Percentiles rank a stretch among this genome's conserved stretches.
Evolutionary conservation across 2,329 filamentous ascomycete species (phyloP).

Genomic region (Talaromyces funiculosus): DNA sequence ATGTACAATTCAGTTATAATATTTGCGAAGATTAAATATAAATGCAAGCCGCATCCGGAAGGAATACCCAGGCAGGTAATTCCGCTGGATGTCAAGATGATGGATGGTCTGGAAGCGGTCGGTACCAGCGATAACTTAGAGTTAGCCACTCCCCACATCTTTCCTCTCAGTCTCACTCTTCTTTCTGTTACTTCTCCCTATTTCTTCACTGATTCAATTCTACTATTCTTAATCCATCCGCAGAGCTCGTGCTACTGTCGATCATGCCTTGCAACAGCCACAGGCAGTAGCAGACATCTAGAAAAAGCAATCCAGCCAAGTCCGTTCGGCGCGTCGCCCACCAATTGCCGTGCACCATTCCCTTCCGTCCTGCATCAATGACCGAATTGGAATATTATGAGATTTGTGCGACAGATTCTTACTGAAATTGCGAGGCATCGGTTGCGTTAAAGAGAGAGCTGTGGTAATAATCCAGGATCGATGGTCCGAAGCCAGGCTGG

Average conservation of each 20-base stretch:
- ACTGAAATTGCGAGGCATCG: not conserved
- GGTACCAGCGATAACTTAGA: not conserved
- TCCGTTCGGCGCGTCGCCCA: constrained; percentile 6
- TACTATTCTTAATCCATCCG: not conserved
- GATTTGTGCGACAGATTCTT: not conserved
- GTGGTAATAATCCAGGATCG: not conserved
- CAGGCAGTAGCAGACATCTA: not conserved
- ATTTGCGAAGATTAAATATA: not conserved
- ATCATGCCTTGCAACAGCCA: constrained; percentile 5
- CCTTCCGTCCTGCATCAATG: constrained; percentile 8
- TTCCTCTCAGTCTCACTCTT: not conserved
- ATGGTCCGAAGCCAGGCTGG: not conserved
- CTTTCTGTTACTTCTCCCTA: not conserved
- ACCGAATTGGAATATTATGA: not conserved
- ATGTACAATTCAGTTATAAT: not conserved
- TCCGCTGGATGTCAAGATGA: not conserved
- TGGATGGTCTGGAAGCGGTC: not conserved
- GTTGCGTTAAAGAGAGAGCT: not conserved
- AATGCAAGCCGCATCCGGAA: not conserved
- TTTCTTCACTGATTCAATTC: not conserved
- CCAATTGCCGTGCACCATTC: constrained; percentile 15
- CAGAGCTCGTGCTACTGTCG: not conserved
- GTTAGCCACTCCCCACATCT: constrained; percentile 3
- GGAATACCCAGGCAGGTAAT: not conserved
- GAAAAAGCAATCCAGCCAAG: constrained; percentile 3